Conservation (phyloP, 192 early-diverging fungal genomes). For the Gonapodya sp. region DNA sequence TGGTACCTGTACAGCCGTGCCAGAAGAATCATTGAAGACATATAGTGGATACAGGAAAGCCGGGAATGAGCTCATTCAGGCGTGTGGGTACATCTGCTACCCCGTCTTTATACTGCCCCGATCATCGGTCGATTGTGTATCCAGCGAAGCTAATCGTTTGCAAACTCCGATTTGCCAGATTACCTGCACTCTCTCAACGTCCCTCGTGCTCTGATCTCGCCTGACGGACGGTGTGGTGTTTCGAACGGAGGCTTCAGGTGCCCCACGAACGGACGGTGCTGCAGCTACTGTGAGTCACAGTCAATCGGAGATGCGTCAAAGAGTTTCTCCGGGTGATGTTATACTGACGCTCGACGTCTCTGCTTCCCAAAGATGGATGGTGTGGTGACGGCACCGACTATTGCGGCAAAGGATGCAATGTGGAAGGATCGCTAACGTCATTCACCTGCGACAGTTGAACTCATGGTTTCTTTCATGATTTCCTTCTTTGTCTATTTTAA, state of each 20-base stretch:
- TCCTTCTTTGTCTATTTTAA: too few relatives aligned
- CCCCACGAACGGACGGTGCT: background rate
- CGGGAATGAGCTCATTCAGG: background rate
- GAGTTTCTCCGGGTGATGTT: too few relatives aligned
- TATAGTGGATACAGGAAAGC: background rate
- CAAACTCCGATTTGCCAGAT: background rate
- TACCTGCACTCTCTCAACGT: background rate
- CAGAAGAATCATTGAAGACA: background rate
- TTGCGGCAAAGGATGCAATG: background rate
- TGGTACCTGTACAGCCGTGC: background rate
- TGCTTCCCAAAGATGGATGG: background rate
- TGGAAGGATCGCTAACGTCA: background rate
- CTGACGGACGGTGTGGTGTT: background rate
- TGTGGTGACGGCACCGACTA: background rate
- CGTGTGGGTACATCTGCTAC: background rate
- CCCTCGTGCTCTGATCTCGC: background rate
- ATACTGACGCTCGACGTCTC: background rate
- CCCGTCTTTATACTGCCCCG: background rate
- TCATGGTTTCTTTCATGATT: too few relatives aligned
- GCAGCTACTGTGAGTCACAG: background rate
- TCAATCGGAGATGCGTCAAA: background rate
- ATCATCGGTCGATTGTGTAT: too few relatives aligned
- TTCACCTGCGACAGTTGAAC: background rate
- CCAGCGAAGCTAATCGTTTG: background rate
- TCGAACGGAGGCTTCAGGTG: slow-evolving; percentile 1